Evolutionary conservation across 2,329 filamentous ascomycete genomes (phyloP), one percentile per base, ranked within the genome.

Genomic region (Alternaria conjuncta): DNA sequence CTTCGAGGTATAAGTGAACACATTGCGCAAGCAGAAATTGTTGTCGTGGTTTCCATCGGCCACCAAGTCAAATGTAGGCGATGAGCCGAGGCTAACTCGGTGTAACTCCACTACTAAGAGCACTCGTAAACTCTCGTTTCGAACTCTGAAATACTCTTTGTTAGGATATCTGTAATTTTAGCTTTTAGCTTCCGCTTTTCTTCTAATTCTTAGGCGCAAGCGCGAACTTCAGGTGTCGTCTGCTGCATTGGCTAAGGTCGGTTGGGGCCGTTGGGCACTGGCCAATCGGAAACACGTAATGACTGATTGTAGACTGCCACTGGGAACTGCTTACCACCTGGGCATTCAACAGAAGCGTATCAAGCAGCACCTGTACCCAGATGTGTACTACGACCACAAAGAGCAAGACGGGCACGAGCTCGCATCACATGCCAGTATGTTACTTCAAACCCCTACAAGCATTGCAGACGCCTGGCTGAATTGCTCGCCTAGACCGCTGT

Each of bases 61-160:
- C 25, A 54, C 36, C 45, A 63, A 44, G 32, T 49, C 56, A 44
- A 28, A 63, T 60, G 56, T 23, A 43, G 60, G 32, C 15, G 60
- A 30, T 63, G 49, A 49, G 60, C 60, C 60, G 60, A 63, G 60
- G 60, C 49, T 59, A 60, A 53, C 13, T 53, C 49, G 49, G 30
- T 53, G 49, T 23, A 23, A 51, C 32, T 51, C 49, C 49, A 10
- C 32, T 32, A 30, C 21, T 51, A 15, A 51, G 49, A 32, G 28
- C 28, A 36, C 28, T 32, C 23, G 30, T 41, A 32, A 30, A n/a
- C 28, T 23, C 30, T 18, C 49, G 30, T 10, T 23, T 51, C 28
- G 9, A 32, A n/a, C 21, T 20, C 21, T 12, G 47, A 21, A n/a
- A n/a, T 4, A 18, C n/a, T 25, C 12, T 30, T 8, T 21, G 23